These are phyloP conservation scores for Ploettnerulaceae sp. DNA, from an alignment of 2,329 filamentous ascomycete species.

Conservation along the genomic window DNA sequence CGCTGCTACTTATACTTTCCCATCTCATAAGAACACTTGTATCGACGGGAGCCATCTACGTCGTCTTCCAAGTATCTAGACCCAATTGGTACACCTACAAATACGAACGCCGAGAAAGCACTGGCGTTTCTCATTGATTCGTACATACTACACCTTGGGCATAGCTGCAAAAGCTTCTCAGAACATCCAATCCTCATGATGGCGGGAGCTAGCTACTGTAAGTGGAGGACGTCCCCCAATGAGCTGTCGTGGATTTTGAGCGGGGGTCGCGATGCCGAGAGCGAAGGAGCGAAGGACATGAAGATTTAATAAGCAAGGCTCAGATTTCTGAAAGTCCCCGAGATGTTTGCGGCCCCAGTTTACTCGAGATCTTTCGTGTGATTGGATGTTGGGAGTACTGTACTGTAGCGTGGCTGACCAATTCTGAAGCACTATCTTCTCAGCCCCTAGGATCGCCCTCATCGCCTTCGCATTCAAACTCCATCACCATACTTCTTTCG, in stretches of 20 bases:
- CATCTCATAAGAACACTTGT: not conserved
- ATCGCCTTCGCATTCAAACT: no score
- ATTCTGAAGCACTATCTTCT: not conserved
- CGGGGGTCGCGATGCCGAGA: constrained; percentile 6
- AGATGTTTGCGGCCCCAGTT: constrained; percentile 6
- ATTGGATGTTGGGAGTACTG: not conserved
- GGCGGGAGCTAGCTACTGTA: no score
- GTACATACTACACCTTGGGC: constrained; percentile 4
- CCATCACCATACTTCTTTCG: no score
- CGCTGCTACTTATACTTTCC: constrained; percentile 1
- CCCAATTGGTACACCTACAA: not conserved
- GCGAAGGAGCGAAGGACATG: constrained; percentile 9
- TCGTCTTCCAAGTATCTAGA: not conserved
- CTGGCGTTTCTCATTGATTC: not conserved
- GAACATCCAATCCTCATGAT: not conserved
- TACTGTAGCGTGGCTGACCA: not conserved
- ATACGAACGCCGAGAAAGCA: constrained; percentile 1
- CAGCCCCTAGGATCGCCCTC: not conserved
- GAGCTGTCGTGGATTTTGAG: not conserved
- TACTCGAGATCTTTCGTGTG: not conserved
- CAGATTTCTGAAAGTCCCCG: constrained; percentile 8
- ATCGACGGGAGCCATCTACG: not conserved
- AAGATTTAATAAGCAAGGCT: constrained; percentile 15
- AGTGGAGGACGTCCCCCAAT: not conserved
- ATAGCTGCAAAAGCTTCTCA: not conserved